Base-by-base conservation (phyloP, 495 filamentous ascomycete genomes). In the Neurospora sp. region DNA sequence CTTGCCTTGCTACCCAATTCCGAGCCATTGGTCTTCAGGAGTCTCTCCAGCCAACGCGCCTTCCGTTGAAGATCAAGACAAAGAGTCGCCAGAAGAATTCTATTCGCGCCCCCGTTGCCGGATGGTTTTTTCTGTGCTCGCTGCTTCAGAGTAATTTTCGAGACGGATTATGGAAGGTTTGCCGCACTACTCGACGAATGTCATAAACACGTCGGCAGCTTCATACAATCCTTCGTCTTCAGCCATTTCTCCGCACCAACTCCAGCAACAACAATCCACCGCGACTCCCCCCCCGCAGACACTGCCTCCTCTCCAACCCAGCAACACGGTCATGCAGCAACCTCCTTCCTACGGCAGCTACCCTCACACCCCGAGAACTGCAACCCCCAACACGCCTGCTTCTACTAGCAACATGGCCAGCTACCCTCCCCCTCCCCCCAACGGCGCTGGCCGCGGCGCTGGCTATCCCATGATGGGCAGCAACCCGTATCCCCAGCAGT, bases 301-400 rank as follows among this genome's bases (percentile, higher is more conserved):
- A n/a, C 84, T 92, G 77, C 90, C 90, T 59, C 90, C 90, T 42
- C 83, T 92, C 71, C 90, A 92, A 81, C 87, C 88, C 72, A 89
- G 88, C 81, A 83, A 86, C 78, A 83, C 86, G 76, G 87, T 86
- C 79, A 91, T 92, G 78, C 79, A 81, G 87, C 85, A 88, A 77
- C 79, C 82, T 37, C 76, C 54, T 35, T 66, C 85, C 12, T 88
- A 88, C 83, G 85, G 83, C 62, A 91, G 85, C 82, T 89, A 87
- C 72, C 89, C 89, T 72, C 89, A 91, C 75, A 86, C 89, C 73
- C 87, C 89, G 70, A 85, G 89, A 76, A 90, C 85, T 73, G 85
- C 87, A 39, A 88, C 89, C 42, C 89, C 87, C 37, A 87, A 84
- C 74, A 85, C 90, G 73, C 89, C 91, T 72, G 88, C 86, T 79